A percentile compares a stretch with the other conserved stretches of the same genome.
Evolutionary conservation across 768 basidiomycete genomes (phyloP).

Genomic region (Tylopilus felleus): DNA sequence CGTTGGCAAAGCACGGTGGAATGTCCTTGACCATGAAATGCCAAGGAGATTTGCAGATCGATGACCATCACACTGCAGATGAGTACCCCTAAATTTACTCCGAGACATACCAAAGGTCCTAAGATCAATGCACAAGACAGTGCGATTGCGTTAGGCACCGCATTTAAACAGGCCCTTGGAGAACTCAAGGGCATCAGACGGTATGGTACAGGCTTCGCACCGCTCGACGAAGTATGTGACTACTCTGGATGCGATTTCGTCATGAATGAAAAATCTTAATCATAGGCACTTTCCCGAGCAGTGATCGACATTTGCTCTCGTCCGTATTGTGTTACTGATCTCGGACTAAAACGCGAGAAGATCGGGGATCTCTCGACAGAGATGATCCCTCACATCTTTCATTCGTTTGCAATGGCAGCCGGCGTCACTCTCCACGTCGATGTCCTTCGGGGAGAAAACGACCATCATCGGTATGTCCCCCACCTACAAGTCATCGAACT

Average conservation of each 20-base stretch:
- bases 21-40: constrained; percentile 90
- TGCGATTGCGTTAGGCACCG: constrained; percentile 81
- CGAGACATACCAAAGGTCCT: constrained; percentile 13
- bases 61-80: constrained; percentile 99
- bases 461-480: constrained; percentile 83
- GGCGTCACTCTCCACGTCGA: constrained; percentile 94
- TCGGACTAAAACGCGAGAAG: constrained; percentile 85
- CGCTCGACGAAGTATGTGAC: constrained; percentile 83
- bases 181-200: constrained; percentile 92
- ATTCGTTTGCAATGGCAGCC: constrained; percentile 96
- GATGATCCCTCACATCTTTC: constrained; percentile 97
- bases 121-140: constrained; percentile 63
- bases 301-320: constrained; percentile 98
- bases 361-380: constrained; percentile 94
- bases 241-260: neutral
- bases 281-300: constrained; percentile 87
- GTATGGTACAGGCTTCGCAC: constrained; percentile 96
- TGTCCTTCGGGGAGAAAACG: constrained; percentile 91
- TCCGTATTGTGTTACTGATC: constrained; percentile 91
- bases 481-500: neutral
- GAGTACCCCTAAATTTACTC: constrained; percentile 43
- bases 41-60: constrained; percentile 94
- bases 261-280: constrained; percentile 2
- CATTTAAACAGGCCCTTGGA: constrained; percentile 93
- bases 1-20: constrained; percentile 94